Base-by-base conservation (phyloP, 2,329 filamentous ascomycete genomes). In the Zymoseptoria passerinii region DNA sequence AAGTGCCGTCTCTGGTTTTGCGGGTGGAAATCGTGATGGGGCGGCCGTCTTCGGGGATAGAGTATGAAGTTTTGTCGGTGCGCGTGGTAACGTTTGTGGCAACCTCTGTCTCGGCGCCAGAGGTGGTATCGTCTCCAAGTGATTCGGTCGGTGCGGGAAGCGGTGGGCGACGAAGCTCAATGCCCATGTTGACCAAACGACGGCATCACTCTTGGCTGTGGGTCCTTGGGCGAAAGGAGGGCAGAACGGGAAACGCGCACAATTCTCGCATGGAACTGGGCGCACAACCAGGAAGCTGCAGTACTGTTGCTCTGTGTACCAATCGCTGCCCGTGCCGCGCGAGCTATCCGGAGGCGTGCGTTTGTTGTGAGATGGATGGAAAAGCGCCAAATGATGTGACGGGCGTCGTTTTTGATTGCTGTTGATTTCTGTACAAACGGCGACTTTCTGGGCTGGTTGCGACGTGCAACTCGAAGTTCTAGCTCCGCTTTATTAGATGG, bases 1-100 rank as follows among this genome's bases (percentile, higher is more conserved):
- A 79, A 76, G 71, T 81, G 72, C 84, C 86, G 19, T 71, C 66
- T 49, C 63, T 64, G 28, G 60, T 61, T 82, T 74, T 88, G 80
- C 70, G 83, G 50, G 92, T 96, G 71, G 87, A 86, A 73, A 99
- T 95, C 61, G 90, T 97, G 69, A 99, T 86, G 49, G 92, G 91
- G 55, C 89, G 92, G 71, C 89, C 90, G 83, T 94, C 89, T 70
- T 91, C 88, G 58, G 89, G 89, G 54, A 94, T 82, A 44, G 87
- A 90, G 74, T 89, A 92, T 56, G 86, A 85, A 3, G 88, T 90
- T 68, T 83, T 76, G 73, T 88, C 73, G 83, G 83, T 86, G 61
- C 83, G 80, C 63, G 82, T 81, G 62, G 88, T 90, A 65, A 88
- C 71, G 74, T 89, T 86, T 67, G 84, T 84, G 58, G 81, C 83